phyloP scores from a whole-genome alignment of 2,329 filamentous ascomycete genomes.

The Trichoderma semiorbis region DNA sequence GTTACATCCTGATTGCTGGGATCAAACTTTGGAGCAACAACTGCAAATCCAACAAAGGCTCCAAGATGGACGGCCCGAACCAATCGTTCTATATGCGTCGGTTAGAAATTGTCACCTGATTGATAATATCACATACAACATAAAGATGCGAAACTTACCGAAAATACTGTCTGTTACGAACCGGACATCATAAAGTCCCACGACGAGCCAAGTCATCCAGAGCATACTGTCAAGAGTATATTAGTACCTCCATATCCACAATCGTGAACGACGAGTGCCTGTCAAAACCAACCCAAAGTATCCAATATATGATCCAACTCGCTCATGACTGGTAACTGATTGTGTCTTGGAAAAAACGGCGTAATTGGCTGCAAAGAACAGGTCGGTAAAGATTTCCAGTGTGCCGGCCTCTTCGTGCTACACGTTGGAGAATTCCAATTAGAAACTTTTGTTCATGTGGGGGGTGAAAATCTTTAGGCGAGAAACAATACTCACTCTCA shows the following conservation, averaged over 20 bases:
- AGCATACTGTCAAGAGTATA: slow-evolving; percentile 42
- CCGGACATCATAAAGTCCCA: slow-evolving; percentile 62
- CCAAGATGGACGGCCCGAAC: slow-evolving; percentile 59
- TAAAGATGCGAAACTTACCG: slow-evolving; percentile 28
- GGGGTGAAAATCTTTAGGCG: neutral
- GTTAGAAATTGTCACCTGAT: no score
- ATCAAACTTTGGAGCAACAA: slow-evolving; percentile 50
- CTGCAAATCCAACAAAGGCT: slow-evolving; percentile 63
- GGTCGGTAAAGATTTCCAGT: slow-evolving; percentile 38
- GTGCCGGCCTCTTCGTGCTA: slow-evolving; percentile 36
- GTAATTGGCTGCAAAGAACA: slow-evolving; percentile 55
- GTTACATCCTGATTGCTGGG: slow-evolving; percentile 35
- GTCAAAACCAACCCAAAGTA: slow-evolving; percentile 31
- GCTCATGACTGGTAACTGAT: slow-evolving; percentile 30
- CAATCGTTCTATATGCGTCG: slow-evolving; percentile 42
- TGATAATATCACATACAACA: no score
- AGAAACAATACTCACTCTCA: neutral
- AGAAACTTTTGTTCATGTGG: neutral
- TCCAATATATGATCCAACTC: slow-evolving; percentile 36
- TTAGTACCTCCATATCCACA: neutral
- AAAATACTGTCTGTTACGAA: slow-evolving; percentile 63
- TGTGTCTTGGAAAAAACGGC: slow-evolving; percentile 50
- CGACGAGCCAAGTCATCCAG: slow-evolving; percentile 67
- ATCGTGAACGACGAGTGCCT: no score
- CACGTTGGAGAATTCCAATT: neutral